Evolutionary conservation across 306 rosid genomes (phyloP).

Genomic region (Glycyrrhiza uralensis): DNA sequence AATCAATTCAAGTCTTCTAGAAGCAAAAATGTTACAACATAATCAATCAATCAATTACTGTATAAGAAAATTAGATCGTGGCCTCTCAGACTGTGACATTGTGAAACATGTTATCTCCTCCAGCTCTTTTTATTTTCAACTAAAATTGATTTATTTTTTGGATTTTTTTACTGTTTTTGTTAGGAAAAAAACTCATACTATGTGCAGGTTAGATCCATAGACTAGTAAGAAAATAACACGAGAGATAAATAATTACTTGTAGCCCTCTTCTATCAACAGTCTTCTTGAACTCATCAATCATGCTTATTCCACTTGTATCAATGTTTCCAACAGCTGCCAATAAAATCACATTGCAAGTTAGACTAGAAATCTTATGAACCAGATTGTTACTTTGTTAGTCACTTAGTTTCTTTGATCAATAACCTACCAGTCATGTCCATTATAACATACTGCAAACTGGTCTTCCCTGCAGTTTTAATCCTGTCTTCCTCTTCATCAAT

Average conservation of each 20-base stretch:
- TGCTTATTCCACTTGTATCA: conserved; percentile 95
- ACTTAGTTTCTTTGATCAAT: too few relatives aligned
- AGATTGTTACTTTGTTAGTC: too few relatives aligned
- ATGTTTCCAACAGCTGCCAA: conserved; percentile 82
- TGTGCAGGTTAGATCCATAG: too few relatives aligned
- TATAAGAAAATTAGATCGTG: too few relatives aligned
- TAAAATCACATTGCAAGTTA: conserved; percentile 11
- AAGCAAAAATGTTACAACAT: background rate
- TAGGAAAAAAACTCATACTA: too few relatives aligned
- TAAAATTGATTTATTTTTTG: too few relatives aligned
- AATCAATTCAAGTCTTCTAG: background rate
- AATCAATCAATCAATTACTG: too few relatives aligned
- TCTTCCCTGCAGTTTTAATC: conserved; percentile 52
- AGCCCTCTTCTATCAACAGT: conserved; percentile 67
- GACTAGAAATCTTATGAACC: background rate
- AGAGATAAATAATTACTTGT: conserved; percentile 44
- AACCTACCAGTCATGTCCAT: conserved; percentile 74
- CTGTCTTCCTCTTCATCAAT: conserved; percentile 91
- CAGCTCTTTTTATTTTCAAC: too few relatives aligned
- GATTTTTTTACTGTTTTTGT: too few relatives aligned
- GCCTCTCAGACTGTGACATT: too few relatives aligned
- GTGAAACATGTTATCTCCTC: too few relatives aligned
- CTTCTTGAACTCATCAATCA: conserved; percentile 88
- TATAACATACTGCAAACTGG: conserved; percentile 65
- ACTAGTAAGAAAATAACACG: background rate